phyloP scores from a whole-genome alignment of 371 early-diverging fungal genomes.

The Lichtheimia hyalospora region DNA sequence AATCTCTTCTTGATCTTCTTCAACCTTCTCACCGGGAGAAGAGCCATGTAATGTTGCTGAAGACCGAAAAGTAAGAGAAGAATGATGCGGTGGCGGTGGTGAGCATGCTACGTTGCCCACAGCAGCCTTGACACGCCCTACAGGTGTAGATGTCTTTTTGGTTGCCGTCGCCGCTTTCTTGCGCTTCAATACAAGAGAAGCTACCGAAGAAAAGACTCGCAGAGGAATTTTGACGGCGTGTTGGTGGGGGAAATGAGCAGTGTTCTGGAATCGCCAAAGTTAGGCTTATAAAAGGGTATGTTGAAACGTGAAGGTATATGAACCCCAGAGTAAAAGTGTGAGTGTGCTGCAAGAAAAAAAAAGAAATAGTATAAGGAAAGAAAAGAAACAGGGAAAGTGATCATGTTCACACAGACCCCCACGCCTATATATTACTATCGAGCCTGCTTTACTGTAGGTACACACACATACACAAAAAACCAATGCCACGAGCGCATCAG shows the following conservation, averaged over 20 bases:
- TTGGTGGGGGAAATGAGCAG: not conserved
- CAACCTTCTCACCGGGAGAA: constrained; percentile 14
- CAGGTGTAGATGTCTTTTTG: not conserved
- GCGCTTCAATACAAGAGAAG: constrained; percentile 24
- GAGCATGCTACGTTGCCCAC: not conserved
- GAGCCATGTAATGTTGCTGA: constrained; percentile 27
- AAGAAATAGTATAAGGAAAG: too few species aligned
- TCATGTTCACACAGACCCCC: too few species aligned
- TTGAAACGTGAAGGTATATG: too few species aligned
- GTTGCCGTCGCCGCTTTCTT: constrained; percentile 11
- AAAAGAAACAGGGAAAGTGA: too few species aligned
- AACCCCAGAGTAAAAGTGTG: too few species aligned
- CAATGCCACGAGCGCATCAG: too few species aligned
- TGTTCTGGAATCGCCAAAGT: not conserved
- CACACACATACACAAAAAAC: too few species aligned
- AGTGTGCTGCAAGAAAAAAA: too few species aligned
- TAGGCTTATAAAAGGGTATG: too few species aligned
- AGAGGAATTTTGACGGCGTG: constrained; percentile 26
- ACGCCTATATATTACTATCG: too few species aligned
- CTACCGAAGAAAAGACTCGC: constrained; percentile 27
- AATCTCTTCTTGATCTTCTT: constrained; percentile 20
- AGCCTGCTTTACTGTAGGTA: too few species aligned
- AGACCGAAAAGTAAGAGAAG: constrained; percentile 32
- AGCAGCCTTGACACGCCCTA: not conserved
- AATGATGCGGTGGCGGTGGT: constrained; percentile 15